Conservation (phyloP, 1,139 yeast species). For the Suhomyces guaymorum region DNA sequence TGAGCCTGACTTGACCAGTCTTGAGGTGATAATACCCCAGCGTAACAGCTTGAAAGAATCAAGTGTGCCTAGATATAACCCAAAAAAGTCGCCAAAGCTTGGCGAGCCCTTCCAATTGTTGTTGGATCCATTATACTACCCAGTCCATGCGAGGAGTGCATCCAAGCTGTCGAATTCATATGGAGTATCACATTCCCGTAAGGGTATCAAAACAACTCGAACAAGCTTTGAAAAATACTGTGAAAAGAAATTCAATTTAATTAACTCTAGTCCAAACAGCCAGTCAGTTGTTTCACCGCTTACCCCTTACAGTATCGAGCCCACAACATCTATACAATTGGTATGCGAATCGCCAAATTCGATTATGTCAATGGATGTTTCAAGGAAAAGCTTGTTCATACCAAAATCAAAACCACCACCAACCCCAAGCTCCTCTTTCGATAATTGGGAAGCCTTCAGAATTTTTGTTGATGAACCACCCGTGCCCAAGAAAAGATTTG, state of each 20-base stretch:
- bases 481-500: neutral
- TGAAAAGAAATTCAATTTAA: neutral
- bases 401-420: conserved; percentile 7
- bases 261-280: too few relatives aligned
- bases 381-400: conserved; percentile 6
- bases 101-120: too few relatives aligned
- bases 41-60: neutral
- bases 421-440: conserved; percentile 2
- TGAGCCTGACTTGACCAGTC: conserved; percentile 3
- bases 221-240: conserved; percentile 1
- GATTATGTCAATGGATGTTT: conserved; percentile 1
- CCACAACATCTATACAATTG: too few relatives aligned
- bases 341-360: conserved; percentile 1
- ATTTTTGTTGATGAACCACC: neutral
- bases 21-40: conserved; percentile 1
- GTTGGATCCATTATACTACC: too few relatives aligned
- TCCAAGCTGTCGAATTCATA: too few relatives aligned
- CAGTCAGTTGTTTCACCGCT: too few relatives aligned
- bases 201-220: too few relatives aligned
- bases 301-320: too few relatives aligned
- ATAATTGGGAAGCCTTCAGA: conserved; percentile 2
- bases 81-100: too few relatives aligned
- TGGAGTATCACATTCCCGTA: too few relatives aligned
- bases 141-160: too few relatives aligned
- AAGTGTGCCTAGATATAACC: too few relatives aligned